A percentile compares a stretch with the other conserved stretches of the same genome.
Conservation (phyloP, 768 basidiomycete species). For the Rubroboletus satanas region DNA sequence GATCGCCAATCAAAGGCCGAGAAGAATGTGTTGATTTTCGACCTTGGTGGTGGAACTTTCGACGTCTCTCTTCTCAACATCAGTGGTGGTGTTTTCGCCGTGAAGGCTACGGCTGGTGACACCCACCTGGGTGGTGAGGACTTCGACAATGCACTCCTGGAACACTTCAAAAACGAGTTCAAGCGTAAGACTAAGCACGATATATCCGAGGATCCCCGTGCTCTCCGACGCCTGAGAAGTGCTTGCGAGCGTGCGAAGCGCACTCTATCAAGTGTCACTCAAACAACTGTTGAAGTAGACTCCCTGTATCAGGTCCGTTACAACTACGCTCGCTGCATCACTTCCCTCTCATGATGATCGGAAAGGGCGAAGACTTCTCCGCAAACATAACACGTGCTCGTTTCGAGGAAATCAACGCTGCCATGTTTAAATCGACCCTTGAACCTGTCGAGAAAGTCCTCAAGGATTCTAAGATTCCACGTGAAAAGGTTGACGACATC, state of each 20-base stretch:
- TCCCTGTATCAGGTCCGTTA: constrained; percentile 83
- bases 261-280: constrained; percentile 95
- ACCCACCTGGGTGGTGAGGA: constrained; percentile 99
- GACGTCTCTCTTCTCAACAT: constrained; percentile 99
- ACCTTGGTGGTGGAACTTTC: constrained; percentile 99
- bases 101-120: constrained; percentile 99
- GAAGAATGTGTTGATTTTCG: constrained; percentile 99
- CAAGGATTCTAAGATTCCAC: constrained; percentile 97
- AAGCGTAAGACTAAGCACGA: constrained; percentile 96
- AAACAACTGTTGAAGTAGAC: constrained; percentile 99
- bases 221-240: constrained; percentile 89
- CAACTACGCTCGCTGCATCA: background rate
- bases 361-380: constrained; percentile 93
- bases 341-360: constrained; percentile 8
- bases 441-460: constrained; percentile 99
- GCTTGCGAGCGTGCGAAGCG: constrained; percentile 99
- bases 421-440: constrained; percentile 92
- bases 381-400: constrained; percentile 99
- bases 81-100: constrained; percentile 96
- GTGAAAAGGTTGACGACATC: constrained; percentile 97
- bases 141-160: constrained; percentile 96
- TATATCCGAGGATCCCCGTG: constrained; percentile 95
- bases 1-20: constrained; percentile 93
- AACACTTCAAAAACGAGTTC: constrained; percentile 99
- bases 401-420: constrained; percentile 99